Conservation (phyloP, 2,329 filamentous ascomycete species). For the Aspergillus pseudonomiae region DNA sequence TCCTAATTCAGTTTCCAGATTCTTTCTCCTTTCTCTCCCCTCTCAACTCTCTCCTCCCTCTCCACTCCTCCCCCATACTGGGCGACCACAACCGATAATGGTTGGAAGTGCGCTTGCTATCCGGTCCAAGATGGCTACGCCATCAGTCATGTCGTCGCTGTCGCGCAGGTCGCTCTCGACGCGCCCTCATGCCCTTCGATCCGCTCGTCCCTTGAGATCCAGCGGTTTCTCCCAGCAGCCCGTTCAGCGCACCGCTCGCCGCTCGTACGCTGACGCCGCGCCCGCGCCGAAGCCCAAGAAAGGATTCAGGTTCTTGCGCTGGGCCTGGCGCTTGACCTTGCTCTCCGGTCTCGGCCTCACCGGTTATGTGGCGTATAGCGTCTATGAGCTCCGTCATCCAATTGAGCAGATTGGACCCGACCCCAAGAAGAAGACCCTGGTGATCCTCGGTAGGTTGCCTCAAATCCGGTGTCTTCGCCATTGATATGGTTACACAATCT, state of each 20-base stretch:
- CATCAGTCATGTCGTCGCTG: constrained; percentile 36
- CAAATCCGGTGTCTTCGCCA: constrained; percentile 6
- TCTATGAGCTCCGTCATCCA: constrained; percentile 82
- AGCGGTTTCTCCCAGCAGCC: constrained; percentile 25
- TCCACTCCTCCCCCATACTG: constrained; percentile 17
- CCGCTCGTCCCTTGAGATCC: constrained; percentile 30
- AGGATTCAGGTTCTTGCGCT: constrained; percentile 72
- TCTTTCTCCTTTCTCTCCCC: constrained; percentile 6
- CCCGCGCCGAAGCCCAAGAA: constrained; percentile 50
- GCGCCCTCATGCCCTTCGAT: constrained; percentile 29
- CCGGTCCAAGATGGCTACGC: constrained; percentile 35
- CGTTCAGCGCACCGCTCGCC: constrained; percentile 45
- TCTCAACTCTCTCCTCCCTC: constrained; percentile 8
- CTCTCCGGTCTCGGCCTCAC: constrained; percentile 70
- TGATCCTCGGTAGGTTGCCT: constrained; percentile 75
- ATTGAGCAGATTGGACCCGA: constrained; percentile 77
- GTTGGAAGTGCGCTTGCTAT: constrained; percentile 39
- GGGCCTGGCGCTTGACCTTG: constrained; percentile 82
- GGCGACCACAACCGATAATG: constrained; percentile 34
- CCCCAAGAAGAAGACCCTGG: constrained; percentile 92
- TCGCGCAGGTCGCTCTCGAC: constrained; percentile 42
- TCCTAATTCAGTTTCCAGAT: constrained; percentile 19
- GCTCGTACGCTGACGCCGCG: constrained; percentile 56
- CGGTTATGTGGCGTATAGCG: constrained; percentile 74
- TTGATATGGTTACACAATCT: background rate